A percentile compares a stretch with the other conserved stretches of the same genome.
These are phyloP conservation scores for Tolypocladium cylindrosporum DNA, from an alignment of 2,329 filamentous ascomycete genomes.

Conservation along the genomic window DNA sequence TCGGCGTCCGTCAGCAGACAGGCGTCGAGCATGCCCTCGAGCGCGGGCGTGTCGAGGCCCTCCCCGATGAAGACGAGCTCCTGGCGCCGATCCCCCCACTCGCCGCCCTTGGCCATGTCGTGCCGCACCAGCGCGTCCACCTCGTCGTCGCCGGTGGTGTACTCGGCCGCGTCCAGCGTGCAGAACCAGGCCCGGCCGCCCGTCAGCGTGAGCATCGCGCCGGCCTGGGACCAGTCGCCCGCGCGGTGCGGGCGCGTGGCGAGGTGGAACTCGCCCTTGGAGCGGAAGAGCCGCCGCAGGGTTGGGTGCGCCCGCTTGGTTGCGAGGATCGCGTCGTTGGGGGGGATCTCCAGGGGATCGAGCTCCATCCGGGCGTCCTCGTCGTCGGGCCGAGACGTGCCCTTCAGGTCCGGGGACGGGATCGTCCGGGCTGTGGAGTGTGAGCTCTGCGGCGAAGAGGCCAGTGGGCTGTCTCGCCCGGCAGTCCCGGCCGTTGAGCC, in stretches of 20 bases:
- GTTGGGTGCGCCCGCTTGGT: constrained; percentile 45
- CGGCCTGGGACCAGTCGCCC: constrained; percentile 55
- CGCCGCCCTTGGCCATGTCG: constrained; percentile 41
- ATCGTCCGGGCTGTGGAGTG: constrained; percentile 12
- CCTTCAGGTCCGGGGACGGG: constrained; percentile 8
- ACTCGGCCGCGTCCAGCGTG: constrained; percentile 41
- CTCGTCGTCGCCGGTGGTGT: constrained; percentile 34
- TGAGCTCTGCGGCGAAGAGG: constrained; percentile 12
- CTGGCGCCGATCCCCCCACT: constrained; percentile 62
- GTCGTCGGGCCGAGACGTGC: neutral
- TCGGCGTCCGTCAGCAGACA: constrained; percentile 55
- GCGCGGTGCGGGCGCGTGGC: constrained; percentile 44
- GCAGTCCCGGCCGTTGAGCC: neutral
- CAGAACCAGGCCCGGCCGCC: constrained; percentile 51
- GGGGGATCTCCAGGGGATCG: constrained; percentile 18
- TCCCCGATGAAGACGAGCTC: constrained; percentile 69
- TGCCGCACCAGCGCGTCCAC: constrained; percentile 37
- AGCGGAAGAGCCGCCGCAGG: constrained; percentile 47
- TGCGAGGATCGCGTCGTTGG: constrained; percentile 35
- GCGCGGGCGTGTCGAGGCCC: constrained; percentile 39
- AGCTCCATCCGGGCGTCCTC: constrained; percentile 7
- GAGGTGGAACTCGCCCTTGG: constrained; percentile 52
- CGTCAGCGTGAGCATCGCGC: constrained; percentile 51
- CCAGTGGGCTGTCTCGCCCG: neutral
- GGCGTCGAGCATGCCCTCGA: constrained; percentile 44